Conservation (phyloP, 2,329 filamentous ascomycete genomes). For the Balansia obtecta region DNA sequence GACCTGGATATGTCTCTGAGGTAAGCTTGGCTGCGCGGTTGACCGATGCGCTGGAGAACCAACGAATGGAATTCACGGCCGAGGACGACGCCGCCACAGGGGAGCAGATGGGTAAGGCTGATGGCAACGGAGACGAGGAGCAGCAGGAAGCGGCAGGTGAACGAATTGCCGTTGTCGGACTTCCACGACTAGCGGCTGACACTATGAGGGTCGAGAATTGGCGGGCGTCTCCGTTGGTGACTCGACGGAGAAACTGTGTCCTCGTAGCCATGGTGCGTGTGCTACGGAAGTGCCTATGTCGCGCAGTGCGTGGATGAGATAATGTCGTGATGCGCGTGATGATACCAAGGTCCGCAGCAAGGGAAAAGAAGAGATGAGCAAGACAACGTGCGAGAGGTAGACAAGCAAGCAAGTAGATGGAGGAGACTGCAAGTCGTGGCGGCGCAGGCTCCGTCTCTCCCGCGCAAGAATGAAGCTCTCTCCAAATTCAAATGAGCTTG, state of each 20-base stretch:
- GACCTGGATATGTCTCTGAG: slow-evolving; percentile 69
- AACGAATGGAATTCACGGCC: slow-evolving; percentile 11
- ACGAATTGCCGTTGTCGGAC: slow-evolving; percentile 1
- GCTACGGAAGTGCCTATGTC: neutral
- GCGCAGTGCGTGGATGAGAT: neutral
- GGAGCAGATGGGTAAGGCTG: neutral
- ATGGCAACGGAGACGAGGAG: neutral
- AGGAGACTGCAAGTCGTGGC: neutral
- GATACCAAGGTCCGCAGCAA: neutral
- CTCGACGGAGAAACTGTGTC: slow-evolving; percentile 4
- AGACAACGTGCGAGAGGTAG: neutral
- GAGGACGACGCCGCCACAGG: slow-evolving; percentile 17
- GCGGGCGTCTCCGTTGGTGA: neutral
- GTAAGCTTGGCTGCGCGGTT: slow-evolving; percentile 51
- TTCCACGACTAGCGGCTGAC: neutral
- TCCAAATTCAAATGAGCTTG: neutral
- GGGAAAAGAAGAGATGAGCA: neutral
- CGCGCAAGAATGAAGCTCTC: neutral
- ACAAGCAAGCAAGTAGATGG: neutral
- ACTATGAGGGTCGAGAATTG: slow-evolving; percentile 3
- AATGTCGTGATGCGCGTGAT: neutral
- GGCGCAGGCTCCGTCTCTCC: neutral
- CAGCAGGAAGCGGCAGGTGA: neutral
- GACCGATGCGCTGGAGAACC: slow-evolving; percentile 13
- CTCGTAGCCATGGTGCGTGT: slow-evolving; percentile 4